Base-by-base conservation (phyloP, 805 yeast genomes). In the Yarrowia hollandica region DNA sequence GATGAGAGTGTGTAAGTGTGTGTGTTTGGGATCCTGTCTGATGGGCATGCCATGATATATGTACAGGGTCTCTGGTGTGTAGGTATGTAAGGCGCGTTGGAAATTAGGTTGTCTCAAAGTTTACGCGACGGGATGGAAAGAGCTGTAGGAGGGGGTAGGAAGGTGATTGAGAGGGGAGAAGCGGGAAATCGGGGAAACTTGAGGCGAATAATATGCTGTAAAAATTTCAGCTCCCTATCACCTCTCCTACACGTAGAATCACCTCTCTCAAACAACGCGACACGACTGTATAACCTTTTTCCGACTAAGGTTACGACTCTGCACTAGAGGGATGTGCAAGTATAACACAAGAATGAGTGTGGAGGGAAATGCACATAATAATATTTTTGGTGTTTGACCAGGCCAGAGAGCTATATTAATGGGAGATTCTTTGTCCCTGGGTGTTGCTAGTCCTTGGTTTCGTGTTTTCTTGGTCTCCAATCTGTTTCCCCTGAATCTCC, bases 311-410 rank as follows among this genome's bases (percentile, higher is more conserved):
- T 48, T 33, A 22, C 39, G 31, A 15, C 39, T 48, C 55, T 33
- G 55, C 55, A 48, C 55, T 48, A 48, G 55, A 48, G 55, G 55
- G 55, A 48, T 48, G 55, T 33, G 55, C 55, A 31, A 31, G 55
- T 48, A 31, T 48, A 48, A 48, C 55, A 48, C 55, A 48, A 9
- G 55, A 48, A 48, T 48, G 55, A 48, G 54, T 44, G 55, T 48
- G 38, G 55, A 48, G 33, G 34, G 34, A 12, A 6, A 8, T 31
- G 16, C 9, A 25, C 6, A 25, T 25, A 25, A 25, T 25, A 25
- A n/a, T n/a, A n/a, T n/a, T n/a, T n/a, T n/a, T n/a, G n/a, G n/a
- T n/a, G n/a, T n/a, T n/a, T n/a, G n/a, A n/a, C n/a, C n/a, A n/a
- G n/a, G n/a, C n/a, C n/a, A n/a, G n/a, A 7, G 28, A 25, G 28